Base-by-base conservation (phyloP, 257 asterid genomes). In the Lithospermum erythrorhizon region DNA sequence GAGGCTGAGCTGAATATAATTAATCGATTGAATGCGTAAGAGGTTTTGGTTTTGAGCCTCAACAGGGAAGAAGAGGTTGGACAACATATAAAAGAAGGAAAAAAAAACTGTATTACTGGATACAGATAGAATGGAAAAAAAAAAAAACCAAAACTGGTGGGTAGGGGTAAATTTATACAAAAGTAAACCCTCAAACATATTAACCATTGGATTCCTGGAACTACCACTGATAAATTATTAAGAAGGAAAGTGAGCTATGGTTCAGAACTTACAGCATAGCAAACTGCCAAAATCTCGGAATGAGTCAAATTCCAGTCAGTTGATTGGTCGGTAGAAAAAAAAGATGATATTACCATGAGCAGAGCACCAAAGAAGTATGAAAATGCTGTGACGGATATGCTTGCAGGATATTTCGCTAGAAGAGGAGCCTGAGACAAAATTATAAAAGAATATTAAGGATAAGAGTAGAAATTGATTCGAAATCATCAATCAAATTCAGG, bases 321-420 rank as follows among this genome's bases (percentile, higher is more conserved):
- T 59, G 94, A 73, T 21, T 74, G 86, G 21, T 71, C 73, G 63
- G 89, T 77, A 70, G 70, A 55, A 61, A 80, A 75, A 53, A 77
- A 63, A 37, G 96, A 83, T 48, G 95, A 76, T 59, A 69, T 73
- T 62, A 79, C 86, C 96, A 93, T 81, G 52, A 83, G 68, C 6
- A 80, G 53, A 65, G 78, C 81, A 45, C 99, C 99, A 58, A 84
- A 93, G 58, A 71, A 74, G 79, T 89, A 86, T 56, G 99, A 79
- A 78, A 71, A 93, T 20, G 97, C 96, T 24, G 97, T 93, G 79
- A 89, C 75, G 25, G 99, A 84, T 74, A 93, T 78, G 70, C 85
- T 80, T 63, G 97, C 97, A 32, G 97, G 97, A 79, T 93, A 93
- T 65, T 81, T 83, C 30, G 79, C 87, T 72, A 93, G 69, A 66